Percentiles rank a stretch among this genome's conserved stretches.
Conservation (phyloP, 1,284 basidiomycete genomes). For the Anthracocystis walkeri region DNA sequence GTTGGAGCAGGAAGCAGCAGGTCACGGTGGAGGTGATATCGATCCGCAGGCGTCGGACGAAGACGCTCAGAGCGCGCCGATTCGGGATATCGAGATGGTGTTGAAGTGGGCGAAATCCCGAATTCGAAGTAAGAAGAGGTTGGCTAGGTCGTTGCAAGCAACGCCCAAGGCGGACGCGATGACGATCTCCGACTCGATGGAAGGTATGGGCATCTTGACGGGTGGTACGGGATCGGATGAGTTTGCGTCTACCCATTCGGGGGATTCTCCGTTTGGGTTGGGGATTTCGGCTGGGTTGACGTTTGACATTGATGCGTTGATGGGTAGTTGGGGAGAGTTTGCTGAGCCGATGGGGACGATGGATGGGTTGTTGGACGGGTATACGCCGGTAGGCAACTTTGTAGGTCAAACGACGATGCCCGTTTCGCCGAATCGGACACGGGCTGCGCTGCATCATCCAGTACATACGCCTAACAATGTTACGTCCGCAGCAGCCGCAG, state of each 20-base stretch:
- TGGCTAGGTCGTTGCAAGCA: conserved; percentile 31
- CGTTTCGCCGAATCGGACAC: neutral
- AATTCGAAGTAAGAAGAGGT: conserved; percentile 29
- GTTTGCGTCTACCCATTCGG: conserved; percentile 42
- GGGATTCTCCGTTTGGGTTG: conserved; percentile 46
- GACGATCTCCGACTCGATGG: conserved; percentile 21
- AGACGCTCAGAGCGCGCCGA: conserved; percentile 56
- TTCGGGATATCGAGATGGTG: conserved; percentile 61
- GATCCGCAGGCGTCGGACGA: conserved; percentile 56
- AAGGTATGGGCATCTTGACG: conserved; percentile 24
- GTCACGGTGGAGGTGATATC: conserved; percentile 33
- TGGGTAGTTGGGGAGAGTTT: conserved; percentile 33
- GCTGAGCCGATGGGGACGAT: conserved; percentile 4
- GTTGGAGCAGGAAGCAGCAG: conserved; percentile 56
- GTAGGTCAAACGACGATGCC: conserved; percentile 3
- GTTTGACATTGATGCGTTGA: conserved; percentile 47
- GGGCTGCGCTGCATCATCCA: conserved; percentile 9
- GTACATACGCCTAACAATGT: too few relatives aligned
- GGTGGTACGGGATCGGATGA: conserved; percentile 31
- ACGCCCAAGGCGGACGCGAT: conserved; percentile 36
- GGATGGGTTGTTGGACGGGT: conserved; percentile 11
- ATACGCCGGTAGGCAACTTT: neutral
- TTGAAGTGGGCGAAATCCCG: conserved; percentile 56
- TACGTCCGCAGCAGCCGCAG: neutral
- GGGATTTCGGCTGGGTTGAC: conserved; percentile 47